phyloP scores from a whole-genome alignment of 179 eudicot genomes.

The Beta lomatogona region DNA sequence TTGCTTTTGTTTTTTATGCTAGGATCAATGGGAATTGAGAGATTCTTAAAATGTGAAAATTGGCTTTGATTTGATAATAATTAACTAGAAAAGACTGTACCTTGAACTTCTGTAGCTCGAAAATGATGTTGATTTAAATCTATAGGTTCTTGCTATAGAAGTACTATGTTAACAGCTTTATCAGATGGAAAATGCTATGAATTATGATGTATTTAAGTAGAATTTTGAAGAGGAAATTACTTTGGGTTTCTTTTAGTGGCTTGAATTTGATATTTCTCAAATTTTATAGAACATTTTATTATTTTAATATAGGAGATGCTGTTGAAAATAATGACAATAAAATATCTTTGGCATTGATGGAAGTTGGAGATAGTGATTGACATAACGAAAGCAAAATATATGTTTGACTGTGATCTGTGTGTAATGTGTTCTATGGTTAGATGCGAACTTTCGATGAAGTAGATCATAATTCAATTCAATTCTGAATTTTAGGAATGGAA shows the following conservation, averaged over 20 bases:
- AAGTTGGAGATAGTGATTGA: background rate
- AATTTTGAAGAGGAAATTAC: background rate
- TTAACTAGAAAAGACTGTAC: background rate
- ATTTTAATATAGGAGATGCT: no score
- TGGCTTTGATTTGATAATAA: background rate
- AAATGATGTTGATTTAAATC: background rate
- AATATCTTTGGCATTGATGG: background rate
- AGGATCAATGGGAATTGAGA: background rate
- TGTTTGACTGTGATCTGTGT: background rate
- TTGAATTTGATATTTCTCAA: background rate
- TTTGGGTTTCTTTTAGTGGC: background rate
- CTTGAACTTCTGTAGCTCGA: background rate
- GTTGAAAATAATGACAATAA: background rate
- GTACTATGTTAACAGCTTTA: background rate
- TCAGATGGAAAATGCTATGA: background rate
- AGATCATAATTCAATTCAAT: background rate
- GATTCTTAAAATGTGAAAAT: background rate
- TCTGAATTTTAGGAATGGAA: constrained; percentile 68
- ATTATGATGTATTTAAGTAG: no score
- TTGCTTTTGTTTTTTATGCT: no score
- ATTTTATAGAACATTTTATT: background rate
- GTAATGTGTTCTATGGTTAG: constrained; percentile 1
- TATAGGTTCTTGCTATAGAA: background rate
- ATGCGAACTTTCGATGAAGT: background rate
- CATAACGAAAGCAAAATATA: background rate